Evolutionary conservation across 2,329 filamentous ascomycete species (phyloP), one percentile per base, ranked within the genome.

Genomic region (Hymenoscyphus repandus): DNA sequence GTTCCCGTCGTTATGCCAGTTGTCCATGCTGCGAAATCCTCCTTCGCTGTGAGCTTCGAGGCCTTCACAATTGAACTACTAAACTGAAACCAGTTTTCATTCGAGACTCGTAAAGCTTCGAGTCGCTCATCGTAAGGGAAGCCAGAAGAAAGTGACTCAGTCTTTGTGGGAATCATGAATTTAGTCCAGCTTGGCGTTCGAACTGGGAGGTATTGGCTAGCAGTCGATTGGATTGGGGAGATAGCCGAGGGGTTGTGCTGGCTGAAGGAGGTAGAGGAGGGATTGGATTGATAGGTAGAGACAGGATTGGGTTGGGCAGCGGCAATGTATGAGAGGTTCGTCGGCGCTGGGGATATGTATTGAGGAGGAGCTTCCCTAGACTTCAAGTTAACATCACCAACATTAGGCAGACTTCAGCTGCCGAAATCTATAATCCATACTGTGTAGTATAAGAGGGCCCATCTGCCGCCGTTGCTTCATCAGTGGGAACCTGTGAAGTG

Each of bases 71-170:
- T 50, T 18, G 58, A 60, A 33, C 43, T 47, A 5, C 47, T 62
- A 38, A 63, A 62, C 38, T 58, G 50, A 45, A 54, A 45, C 62
- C 62, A 64, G 47, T 62, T 47, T 30, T 62, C 57, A 22, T 54
- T 55, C n/a, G 59, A 55, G 11, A 64, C 45, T 7, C 45, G 33
- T 7, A 56, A 40, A 12, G 51, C 33, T 17, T 54, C 46, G 4
- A 64, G 50, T 34, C 53, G 47, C 18, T 51, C 52, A 38, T 58
- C 48, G 37, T 57, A 63, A 1, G 57, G 54, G 41, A 64, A 64
- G 11, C 60, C 60, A 5, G 62, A 64, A 5, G 59, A 58, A 20
- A 64, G 50, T 2, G 56, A 52, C 32, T 58, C 51, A 11, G 36
- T 57, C 37, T 50, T 59, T 11, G 60, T 64, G 3, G 54, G 40